phyloP scores from a whole-genome alignment of 352 stramenopile genomes.

The Pilasporangium apinafurcum region DNA sequence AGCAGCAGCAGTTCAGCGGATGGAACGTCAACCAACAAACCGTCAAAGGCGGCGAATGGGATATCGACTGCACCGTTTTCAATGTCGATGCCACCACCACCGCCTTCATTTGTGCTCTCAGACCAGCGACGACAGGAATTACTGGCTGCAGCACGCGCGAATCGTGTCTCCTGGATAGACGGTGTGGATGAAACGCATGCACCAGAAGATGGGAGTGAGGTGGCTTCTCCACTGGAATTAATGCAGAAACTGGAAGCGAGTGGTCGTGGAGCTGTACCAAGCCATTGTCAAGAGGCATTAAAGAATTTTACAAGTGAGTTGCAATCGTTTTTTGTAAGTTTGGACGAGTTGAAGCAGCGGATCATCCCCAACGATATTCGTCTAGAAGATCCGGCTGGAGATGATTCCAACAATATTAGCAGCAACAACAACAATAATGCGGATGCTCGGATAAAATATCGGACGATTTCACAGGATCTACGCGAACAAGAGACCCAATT shows the following conservation, averaged over 20 bases:
- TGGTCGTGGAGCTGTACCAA: not conserved
- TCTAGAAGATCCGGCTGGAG: slow-evolving; percentile 8
- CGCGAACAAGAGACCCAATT: slow-evolving; percentile 24
- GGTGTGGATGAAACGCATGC: slow-evolving; percentile 17
- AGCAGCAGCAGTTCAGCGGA: slow-evolving; percentile 7
- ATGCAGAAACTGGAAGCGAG: not conserved
- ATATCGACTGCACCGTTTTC: not conserved
- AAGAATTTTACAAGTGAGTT: slow-evolving; percentile 31
- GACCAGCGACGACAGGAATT: slow-evolving; percentile 69
- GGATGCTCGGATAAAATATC: slow-evolving; percentile 7
- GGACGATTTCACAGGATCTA: slow-evolving; percentile 45
- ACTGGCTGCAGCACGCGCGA: slow-evolving; percentile 60
- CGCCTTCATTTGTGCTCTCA: slow-evolving; percentile 41
- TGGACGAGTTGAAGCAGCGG: slow-evolving; percentile 36
- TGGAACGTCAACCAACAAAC: slow-evolving; percentile 2
- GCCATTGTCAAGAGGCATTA: slow-evolving; percentile 36
- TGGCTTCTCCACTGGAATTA: not conserved
- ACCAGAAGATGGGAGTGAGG: not conserved
- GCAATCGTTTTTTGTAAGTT: slow-evolving; percentile 15
- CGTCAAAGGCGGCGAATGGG: not conserved
- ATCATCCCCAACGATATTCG: slow-evolving; percentile 28
- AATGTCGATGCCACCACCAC: not conserved
- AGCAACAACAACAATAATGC: too few species aligned
- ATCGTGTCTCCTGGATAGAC: slow-evolving; percentile 69
- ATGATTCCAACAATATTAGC: slow-evolving; percentile 7